phyloP scores from a whole-genome alignment of 1,284 basidiomycete species.

The Papiliotrema nemorosa region DNA sequence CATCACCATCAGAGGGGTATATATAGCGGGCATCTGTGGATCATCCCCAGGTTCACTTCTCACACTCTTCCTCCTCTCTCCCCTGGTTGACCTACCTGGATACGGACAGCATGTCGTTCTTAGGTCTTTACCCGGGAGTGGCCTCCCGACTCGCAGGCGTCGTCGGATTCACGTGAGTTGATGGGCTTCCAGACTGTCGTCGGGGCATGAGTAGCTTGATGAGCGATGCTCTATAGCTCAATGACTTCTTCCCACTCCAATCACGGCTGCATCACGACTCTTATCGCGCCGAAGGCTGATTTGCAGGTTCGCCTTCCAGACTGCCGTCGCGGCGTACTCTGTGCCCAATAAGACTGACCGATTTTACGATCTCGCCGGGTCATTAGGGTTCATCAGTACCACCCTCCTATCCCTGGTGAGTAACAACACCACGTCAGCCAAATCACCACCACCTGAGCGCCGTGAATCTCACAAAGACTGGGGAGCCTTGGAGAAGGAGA shows the following conservation, averaged over 20 bases:
- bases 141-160: constrained; percentile 33
- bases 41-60: too few species aligned
- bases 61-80: not conserved
- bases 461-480: too few species aligned
- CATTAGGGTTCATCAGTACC: constrained; percentile 65
- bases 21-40: too few species aligned
- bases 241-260: too few species aligned
- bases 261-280: too few species aligned
- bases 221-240: too few species aligned
- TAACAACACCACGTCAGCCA: too few species aligned
- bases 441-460: too few species aligned
- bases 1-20: too few species aligned
- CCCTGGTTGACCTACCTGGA: not conserved
- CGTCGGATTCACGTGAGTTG: constrained; percentile 37
- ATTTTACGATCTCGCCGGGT: constrained; percentile 52
- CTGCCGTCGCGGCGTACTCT: constrained; percentile 33
- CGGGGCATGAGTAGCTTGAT: too few species aligned
- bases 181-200: not conserved
- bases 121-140: constrained; percentile 23
- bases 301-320: constrained; percentile 36
- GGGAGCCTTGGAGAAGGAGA: too few species aligned
- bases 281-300: not conserved
- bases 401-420: constrained; percentile 57
- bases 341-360: constrained; percentile 38
- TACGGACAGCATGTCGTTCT: constrained; percentile 15